phyloP scores from a whole-genome alignment of 2,329 filamentous ascomycete genomes.

The Zarea fungicola region DNA sequence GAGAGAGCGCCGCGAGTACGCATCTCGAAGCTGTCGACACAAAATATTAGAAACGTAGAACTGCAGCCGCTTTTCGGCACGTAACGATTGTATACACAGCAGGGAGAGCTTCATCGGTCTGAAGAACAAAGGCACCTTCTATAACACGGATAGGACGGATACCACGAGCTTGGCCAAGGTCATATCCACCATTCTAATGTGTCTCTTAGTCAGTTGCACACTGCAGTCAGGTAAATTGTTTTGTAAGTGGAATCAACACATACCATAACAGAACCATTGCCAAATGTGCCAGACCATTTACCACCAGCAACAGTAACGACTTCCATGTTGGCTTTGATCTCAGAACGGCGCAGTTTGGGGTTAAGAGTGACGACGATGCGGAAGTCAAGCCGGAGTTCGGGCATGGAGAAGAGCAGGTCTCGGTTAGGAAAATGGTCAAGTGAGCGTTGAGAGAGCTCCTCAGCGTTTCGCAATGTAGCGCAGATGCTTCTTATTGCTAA shows the following conservation, averaged over 20 bases:
- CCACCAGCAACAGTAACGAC: constrained; percentile 45
- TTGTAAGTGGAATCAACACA: constrained; percentile 13
- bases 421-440: constrained; percentile 38
- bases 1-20: constrained; percentile 44
- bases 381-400: constrained; percentile 44
- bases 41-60: no score
- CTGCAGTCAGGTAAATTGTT: neutral
- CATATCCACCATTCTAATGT: constrained; percentile 36
- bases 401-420: constrained; percentile 38
- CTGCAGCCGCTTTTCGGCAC: no score
- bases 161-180: constrained; percentile 36
- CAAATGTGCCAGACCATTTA: constrained; percentile 44
- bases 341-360: constrained; percentile 38
- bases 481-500: constrained; percentile 1
- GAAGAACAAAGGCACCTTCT: constrained; percentile 45
- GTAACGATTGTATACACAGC: constrained; percentile 36
- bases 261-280: constrained; percentile 42
- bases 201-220: neutral
- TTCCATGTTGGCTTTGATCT: constrained; percentile 39
- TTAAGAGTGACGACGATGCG: constrained; percentile 43
- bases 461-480: constrained; percentile 24
- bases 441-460: constrained; percentile 33
- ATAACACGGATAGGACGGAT: constrained; percentile 38
- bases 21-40: constrained; percentile 34
- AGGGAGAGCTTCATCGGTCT: constrained; percentile 41